phyloP scores from a whole-genome alignment of 768 basidiomycete species.

The Rhodotorula diobovata region DNA sequence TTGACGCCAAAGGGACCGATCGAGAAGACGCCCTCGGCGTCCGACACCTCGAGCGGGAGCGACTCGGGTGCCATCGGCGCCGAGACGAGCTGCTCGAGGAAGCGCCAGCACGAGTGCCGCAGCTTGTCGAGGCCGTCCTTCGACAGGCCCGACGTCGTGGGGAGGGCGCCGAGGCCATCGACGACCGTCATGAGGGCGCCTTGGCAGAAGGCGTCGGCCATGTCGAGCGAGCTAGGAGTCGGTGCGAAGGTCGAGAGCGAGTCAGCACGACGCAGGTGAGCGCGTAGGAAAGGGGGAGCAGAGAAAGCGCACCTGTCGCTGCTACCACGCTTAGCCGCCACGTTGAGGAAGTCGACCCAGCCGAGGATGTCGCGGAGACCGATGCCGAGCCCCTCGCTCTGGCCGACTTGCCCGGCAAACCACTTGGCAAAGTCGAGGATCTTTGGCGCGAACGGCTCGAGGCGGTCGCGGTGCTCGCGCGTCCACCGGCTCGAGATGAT shows the following conservation, averaged over 20 bases:
- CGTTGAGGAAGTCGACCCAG: constrained; percentile 84
- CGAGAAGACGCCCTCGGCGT: constrained; percentile 48
- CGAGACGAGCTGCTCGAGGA: constrained; percentile 49
- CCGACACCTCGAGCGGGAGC: constrained; percentile 30
- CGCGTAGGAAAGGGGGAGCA: background rate
- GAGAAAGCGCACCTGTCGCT: constrained; percentile 4
- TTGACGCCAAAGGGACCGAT: constrained; percentile 71
- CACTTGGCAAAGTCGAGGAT: constrained; percentile 77
- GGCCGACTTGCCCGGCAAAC: constrained; percentile 63
- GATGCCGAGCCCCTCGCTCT: constrained; percentile 57
- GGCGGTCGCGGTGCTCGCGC: constrained; percentile 48
- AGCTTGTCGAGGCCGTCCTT: constrained; percentile 59
- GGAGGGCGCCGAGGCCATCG: constrained; percentile 57
- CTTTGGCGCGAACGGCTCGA: constrained; percentile 58
- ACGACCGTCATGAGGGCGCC: constrained; percentile 88
- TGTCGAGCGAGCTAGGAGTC: constrained; percentile 14
- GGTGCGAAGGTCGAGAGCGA: too few relatives aligned
- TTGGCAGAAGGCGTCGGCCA: constrained; percentile 51
- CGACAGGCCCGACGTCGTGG: constrained; percentile 52
- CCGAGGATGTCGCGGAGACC: constrained; percentile 86
- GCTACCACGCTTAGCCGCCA: background rate
- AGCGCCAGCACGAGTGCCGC: constrained; percentile 53
- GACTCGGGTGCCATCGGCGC: constrained; percentile 50
- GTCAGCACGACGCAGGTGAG: background rate
- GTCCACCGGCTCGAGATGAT: constrained; percentile 71